Evolutionary conservation across 495 filamentous ascomycete species (phyloP), one percentile per base, ranked within the genome.

Genomic region (Ascodesmis nigricans): DNA sequence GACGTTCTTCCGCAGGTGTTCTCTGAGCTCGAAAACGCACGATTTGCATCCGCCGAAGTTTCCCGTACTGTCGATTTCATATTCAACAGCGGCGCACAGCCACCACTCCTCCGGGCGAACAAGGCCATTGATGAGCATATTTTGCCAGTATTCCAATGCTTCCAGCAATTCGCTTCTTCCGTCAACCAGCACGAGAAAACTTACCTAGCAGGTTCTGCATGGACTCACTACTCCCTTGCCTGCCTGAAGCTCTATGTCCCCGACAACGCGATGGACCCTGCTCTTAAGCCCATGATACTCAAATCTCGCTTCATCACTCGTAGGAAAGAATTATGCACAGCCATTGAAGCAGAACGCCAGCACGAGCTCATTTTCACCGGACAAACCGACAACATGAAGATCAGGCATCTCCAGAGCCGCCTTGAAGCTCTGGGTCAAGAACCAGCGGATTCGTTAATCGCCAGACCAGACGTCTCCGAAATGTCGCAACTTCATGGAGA

Each of bases 201-300:
- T 10, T 29, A 9, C 4, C 17, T 29, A 11, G 23, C 6, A 11
- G 47, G 47, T 0, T 35, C 23, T 1, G 71, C 76, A 4, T 81
- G 75, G 75, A 52, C 68, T 3, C 54, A 65, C 19, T 74, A 79
- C 37, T 65, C 70, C 3, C 38, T 73, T 1, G 73, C 63, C 0
- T 66, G 64, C 31, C 55, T 99, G 18, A 64, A 66, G 28, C 63
- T 93, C 5, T 95, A 81, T 45, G 72, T 93, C 2, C 82, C 90
- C 0, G 73, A 91, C 50, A 69, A 70, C 47, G 64, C 75, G 2
- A 84, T 77, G 39, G 87, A 99, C 52, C 87, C 87, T 8, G 78
- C 83, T 16, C 58, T 83, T 36, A 65, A 67, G 36, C 62, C 75
- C n/a, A 64, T 73, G 24, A 58, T 95, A 3, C 69, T 81, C 43